Evolutionary conservation across 2,329 filamentous ascomycete genomes (phyloP).

Genomic region (Arthrocladium fulminans): DNA sequence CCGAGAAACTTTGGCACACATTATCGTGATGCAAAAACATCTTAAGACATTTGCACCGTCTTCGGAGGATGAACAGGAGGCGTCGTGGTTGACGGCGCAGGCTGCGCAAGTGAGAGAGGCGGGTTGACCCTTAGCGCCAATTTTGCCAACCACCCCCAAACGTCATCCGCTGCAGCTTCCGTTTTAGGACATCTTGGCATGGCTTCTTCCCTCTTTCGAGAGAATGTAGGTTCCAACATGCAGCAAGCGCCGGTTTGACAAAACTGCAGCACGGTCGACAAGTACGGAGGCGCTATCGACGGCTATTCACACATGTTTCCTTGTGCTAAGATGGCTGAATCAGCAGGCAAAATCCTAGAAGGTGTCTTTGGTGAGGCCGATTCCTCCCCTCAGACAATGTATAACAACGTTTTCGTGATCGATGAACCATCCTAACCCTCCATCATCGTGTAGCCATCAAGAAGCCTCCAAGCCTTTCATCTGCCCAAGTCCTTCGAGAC

Average conservation of each 20-base stretch:
- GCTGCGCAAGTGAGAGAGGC: slow-evolving; percentile 1
- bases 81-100: not conserved
- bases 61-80: not conserved
- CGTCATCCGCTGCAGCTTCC: slow-evolving; percentile 4
- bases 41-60: not conserved
- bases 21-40: slow-evolving; percentile 3
- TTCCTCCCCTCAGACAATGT: slow-evolving; percentile 19
- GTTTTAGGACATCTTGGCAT: not conserved
- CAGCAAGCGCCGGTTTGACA: too few species aligned
- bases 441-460: slow-evolving; percentile 60
- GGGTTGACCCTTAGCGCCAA: not conserved
- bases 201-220: not conserved
- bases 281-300: not conserved
- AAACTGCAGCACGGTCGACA: too few species aligned
- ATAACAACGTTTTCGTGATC: not conserved
- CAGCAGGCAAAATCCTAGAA: slow-evolving; percentile 44
- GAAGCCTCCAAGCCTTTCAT: slow-evolving; percentile 80
- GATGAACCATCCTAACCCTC: slow-evolving; percentile 6
- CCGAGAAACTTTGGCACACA: slow-evolving; percentile 4
- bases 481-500: slow-evolving; percentile 81
- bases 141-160: not conserved
- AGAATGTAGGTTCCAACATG: not conserved
- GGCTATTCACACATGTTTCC: not conserved
- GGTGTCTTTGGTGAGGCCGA: slow-evolving; percentile 51
- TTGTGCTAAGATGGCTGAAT: slow-evolving; percentile 18